Base-by-base conservation (phyloP, 352 stramenopile species). In the Phytopythium mirpurense region DNA sequence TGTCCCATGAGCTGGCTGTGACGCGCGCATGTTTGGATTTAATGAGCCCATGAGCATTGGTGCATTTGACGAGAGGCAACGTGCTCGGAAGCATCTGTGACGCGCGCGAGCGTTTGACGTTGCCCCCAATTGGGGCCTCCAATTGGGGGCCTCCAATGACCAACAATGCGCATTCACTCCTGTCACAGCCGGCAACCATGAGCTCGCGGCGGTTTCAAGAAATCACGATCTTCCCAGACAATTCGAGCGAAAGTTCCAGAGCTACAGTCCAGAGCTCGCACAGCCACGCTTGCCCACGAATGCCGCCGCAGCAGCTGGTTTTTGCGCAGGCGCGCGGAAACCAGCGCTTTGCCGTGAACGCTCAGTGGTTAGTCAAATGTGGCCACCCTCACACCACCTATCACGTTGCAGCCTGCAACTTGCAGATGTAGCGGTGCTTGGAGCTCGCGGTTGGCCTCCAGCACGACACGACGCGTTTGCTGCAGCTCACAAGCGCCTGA, bases 271-370 rank as follows among this genome's bases (percentile, higher is more conserved):
- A 23, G 4, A 18, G 1, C 16, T 23, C 18, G 36, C 18, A 5
- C 36, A 42, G 15, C 36, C 36, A 42, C 19, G 10, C 21, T 41
- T 43, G 14, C n/a, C 63, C 64, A 24, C 40, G 53, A 51, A 16
- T 52, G 52, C 52, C 32, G 24, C 42, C 18, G 26, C 36, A 62
- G 43, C 65, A 64, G 59, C 49, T 71, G 66, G 49, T 71, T 71
- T 71, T 40, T 45, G 18, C 45, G 58, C 69, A 36, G 27, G 12
- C 34, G 59, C 65, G 10, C 48, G 31, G 34, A 42, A 51, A 52
- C 40, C 60, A 68, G 64, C 56, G 51, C 49, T n/a, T 16, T 16
- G 12, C 26, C 19, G 31, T 56, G 51, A 51, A 63, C 57, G 29
- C 9, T 32, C 9, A 9, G 9, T 32, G 29, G n/a, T n/a, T n/a